Evolutionary conservation across 805 yeast species (phyloP).

Genomic region (Candida golubevii): DNA sequence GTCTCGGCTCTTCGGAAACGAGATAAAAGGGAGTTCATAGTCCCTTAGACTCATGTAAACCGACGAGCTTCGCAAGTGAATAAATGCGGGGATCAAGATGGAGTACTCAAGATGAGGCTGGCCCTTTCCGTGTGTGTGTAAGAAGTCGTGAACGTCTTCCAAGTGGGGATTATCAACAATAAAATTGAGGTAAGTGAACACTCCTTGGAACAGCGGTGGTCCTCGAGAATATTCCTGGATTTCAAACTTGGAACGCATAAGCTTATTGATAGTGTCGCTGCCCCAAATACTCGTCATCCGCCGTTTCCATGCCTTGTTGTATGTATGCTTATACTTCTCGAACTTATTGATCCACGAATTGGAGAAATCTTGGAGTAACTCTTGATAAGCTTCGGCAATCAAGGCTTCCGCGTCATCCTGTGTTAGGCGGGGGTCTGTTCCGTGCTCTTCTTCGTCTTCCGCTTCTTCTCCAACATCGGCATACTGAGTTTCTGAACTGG

Average conservation of each 20-base stretch:
- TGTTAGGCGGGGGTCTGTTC: background rate
- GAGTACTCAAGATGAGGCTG: conserved; percentile 56
- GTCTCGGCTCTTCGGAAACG: conserved; percentile 39
- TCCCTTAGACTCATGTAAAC: conserved; percentile 21
- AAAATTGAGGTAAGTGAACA: conserved; percentile 29
- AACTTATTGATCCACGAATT: conserved; percentile 34
- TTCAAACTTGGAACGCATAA: conserved; percentile 30
- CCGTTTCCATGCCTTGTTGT: conserved; percentile 23
- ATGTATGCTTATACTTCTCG: conserved; percentile 21
- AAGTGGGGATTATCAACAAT: conserved; percentile 24
- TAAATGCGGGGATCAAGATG: conserved; percentile 47
- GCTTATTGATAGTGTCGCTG: conserved; percentile 26
- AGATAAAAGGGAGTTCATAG: conserved; percentile 45
- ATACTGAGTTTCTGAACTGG: too few species aligned
- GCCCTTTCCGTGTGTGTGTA: conserved; percentile 37
- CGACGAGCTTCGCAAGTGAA: conserved; percentile 29
- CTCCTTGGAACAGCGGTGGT: conserved; percentile 28
- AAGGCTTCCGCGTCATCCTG: conserved; percentile 25
- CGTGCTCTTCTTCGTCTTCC: too few species aligned
- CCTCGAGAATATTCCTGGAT: conserved; percentile 34
- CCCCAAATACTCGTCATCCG: conserved; percentile 32
- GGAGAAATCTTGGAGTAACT: conserved; percentile 25
- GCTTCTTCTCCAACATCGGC: too few species aligned
- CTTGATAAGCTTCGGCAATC: conserved; percentile 24
- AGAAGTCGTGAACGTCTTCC: conserved; percentile 34